Evolutionary conservation across 495 filamentous ascomycete genomes (phyloP).

Genomic region (Daldinia decipiens): DNA sequence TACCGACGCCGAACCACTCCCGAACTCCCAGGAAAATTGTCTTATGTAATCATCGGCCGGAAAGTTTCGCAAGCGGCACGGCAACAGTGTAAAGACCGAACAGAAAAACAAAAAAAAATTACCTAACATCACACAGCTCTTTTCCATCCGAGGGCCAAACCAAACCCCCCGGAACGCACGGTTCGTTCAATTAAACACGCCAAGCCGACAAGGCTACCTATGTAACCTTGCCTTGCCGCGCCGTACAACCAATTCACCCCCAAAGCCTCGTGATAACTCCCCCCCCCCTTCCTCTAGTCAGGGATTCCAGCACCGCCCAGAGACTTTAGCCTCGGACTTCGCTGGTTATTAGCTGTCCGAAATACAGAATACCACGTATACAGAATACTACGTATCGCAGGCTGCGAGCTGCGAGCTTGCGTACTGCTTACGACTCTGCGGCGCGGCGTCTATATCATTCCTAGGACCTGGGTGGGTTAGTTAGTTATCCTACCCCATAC

Average conservation of each 20-base stretch:
- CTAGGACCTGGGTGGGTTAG: too few species aligned
- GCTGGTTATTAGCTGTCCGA: neutral
- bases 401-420: neutral
- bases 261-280: neutral
- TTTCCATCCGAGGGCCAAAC: neutral
- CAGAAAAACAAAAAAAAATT: neutral
- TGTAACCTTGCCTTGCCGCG: too few species aligned
- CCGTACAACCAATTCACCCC: neutral
- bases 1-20: neutral
- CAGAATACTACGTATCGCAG: neutral
- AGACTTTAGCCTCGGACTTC: neutral
- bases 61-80: neutral
- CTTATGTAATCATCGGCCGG: neutral
- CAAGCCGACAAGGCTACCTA: constrained; percentile 14
- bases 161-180: constrained; percentile 27
- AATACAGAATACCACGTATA: neutral
- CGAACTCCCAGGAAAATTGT: neutral
- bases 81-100: neutral
- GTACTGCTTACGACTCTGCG: neutral
- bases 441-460: neutral
- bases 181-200: neutral
- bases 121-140: constrained; percentile 25
- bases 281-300: neutral
- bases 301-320: neutral
- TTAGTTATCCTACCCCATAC: neutral